Evolutionary conservation across 2,329 filamentous ascomycete genomes (phyloP), one percentile per base, ranked within the genome.

Genomic region (Hansfordia pulvinata): DNA sequence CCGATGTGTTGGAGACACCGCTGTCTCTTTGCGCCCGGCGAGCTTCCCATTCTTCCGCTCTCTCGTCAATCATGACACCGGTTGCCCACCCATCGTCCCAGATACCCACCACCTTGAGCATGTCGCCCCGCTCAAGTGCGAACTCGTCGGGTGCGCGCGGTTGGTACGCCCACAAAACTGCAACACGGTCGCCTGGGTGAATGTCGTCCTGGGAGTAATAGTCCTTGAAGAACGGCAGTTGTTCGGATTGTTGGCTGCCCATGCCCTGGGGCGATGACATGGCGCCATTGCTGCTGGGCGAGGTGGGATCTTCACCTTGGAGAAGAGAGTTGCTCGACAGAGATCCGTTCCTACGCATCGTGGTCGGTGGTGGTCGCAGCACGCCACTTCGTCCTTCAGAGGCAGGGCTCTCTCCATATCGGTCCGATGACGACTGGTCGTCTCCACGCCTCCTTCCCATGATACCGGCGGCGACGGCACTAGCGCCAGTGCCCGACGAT

Each of bases 1-100:
- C 69, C 3, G 81, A 80, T 11, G 79, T 77, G 53, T 84, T 79
- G 23, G 84, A 94, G 22, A 96, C 81, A 30, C 90, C 90, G 43
- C 88, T 96, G 53, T 98, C 90, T 34, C 90, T 73, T 46, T 93
- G 85, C 18, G 74, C 60, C 42, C 73, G 70, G 36, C 77, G 69
- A 22, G 69, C 66, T 41, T 93, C 82, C 75, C 84, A 94, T 36
- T 94, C 83, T 34, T 96, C 88, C 3, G 85, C 85, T 29, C 73
- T 69, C 42, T 93, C 82, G 28, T 77, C 67, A 30, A 93, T 59
- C 46, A 92, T 66, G 29, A 94, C 69, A 42, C 90, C 90, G 2
- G 90, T 98, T 8, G 90, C 90, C 90, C 90, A 98, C 24, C 90
- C 90, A 49, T 98, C 90, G 44, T 98, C 90, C 90, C 90, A 98